A percentile compares a stretch with the other conserved stretches of the same genome.
These are phyloP conservation scores for slime mould (Dictyostelium discoideum) DNA, from an alignment of 78 protist genomes.

Conservation along the genomic window DNA sequence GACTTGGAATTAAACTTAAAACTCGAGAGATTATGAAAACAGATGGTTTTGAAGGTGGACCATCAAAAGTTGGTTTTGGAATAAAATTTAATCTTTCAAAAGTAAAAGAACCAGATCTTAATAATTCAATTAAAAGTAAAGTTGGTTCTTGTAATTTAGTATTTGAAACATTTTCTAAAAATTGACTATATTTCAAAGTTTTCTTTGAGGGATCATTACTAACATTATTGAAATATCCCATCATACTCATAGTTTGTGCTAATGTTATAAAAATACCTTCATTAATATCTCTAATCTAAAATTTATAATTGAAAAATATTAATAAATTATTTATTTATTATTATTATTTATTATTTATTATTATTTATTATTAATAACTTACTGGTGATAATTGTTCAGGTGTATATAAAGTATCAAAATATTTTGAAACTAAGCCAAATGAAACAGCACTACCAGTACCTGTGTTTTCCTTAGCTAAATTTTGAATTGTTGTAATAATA, in stretches of 20 bases:
- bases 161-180: background rate
- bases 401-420: background rate
- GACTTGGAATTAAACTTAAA: conserved; percentile 53
- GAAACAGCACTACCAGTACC: background rate
- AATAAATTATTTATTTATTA: too few species aligned
- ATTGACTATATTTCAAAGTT: background rate
- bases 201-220: background rate
- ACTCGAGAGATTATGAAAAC: conserved; percentile 40
- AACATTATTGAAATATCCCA: conserved; percentile 35
- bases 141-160: conserved; percentile 22
- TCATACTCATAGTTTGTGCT: conserved; percentile 26
- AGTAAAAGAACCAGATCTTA: conserved; percentile 27
- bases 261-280: conserved; percentile 37
- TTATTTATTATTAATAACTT: background rate
- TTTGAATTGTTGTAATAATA: background rate
- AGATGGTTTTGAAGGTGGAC: conserved; percentile 1
- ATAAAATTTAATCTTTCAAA: conserved; percentile 35
- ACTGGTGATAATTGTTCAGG: background rate
- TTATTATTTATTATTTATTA: too few species aligned
- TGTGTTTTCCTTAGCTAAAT: background rate
- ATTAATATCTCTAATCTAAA: conserved; percentile 36
- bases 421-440: background rate
- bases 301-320: background rate
- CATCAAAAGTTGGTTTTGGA: conserved; percentile 71
- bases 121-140: conserved; percentile 39